phyloP scores from a whole-genome alignment of 768 basidiomycete species.

The Naganishia randhawae region DNA sequence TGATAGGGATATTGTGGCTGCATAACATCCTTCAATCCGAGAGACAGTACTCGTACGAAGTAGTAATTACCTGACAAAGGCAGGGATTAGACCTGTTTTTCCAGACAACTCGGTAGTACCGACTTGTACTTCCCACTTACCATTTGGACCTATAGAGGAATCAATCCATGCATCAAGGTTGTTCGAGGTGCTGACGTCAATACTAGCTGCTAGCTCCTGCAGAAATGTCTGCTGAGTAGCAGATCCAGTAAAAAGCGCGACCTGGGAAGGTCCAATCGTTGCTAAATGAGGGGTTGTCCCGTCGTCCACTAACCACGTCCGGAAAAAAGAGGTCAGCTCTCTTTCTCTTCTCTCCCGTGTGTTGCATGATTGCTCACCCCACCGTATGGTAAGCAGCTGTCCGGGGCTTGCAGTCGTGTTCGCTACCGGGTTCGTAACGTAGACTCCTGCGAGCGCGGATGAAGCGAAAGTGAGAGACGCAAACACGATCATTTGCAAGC shows the following conservation, averaged over 20 bases:
- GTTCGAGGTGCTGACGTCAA: constrained; percentile 46
- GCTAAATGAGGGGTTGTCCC: constrained; percentile 43
- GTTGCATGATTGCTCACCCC: constrained; percentile 39
- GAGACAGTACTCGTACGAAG: constrained; percentile 74
- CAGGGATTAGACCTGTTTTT: neutral
- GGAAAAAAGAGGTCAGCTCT: neutral
- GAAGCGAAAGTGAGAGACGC: constrained; percentile 19
- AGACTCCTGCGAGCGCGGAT: constrained; percentile 45
- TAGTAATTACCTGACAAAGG: constrained; percentile 40
- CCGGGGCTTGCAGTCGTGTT: constrained; percentile 37
- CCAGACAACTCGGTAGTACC: neutral
- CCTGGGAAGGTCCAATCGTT: constrained; percentile 40
- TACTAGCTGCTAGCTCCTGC: constrained; percentile 45
- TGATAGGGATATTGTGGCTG: constrained; percentile 60
- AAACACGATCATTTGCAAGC: constrained; percentile 5
- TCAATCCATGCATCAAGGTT: constrained; percentile 42
- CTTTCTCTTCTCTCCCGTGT: neutral
- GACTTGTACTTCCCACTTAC: constrained; percentile 26
- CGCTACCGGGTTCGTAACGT: constrained; percentile 45
- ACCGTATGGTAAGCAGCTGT: constrained; percentile 42
- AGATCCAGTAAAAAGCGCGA: constrained; percentile 49
- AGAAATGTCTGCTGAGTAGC: constrained; percentile 43
- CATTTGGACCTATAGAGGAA: constrained; percentile 42
- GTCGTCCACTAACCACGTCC: constrained; percentile 35
- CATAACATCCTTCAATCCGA: constrained; percentile 56